Conservation (phyloP, 441 rosid genomes). For the Iberis amara region DNA sequence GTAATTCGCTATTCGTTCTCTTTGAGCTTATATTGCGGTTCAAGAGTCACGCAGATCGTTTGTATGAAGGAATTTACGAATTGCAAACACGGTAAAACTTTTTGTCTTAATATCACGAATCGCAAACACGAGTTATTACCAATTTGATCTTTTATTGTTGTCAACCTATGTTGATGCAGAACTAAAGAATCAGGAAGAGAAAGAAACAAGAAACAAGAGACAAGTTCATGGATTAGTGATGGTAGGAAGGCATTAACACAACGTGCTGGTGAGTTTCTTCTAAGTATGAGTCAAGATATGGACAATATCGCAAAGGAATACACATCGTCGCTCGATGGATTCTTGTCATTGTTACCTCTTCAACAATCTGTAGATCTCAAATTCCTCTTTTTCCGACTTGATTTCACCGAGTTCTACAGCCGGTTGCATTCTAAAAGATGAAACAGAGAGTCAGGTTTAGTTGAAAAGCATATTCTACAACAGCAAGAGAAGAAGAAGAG, state of each 20-base stretch:
- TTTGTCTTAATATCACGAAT: too few relatives aligned
- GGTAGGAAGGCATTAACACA: constrained; percentile 81
- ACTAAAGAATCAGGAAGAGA: constrained; percentile 51
- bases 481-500: constrained; percentile 24
- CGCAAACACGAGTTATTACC: too few relatives aligned
- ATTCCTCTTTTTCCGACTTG: constrained; percentile 82
- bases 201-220: constrained; percentile 38
- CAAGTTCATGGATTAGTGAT: constrained; percentile 62
- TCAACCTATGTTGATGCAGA: constrained; percentile 31
- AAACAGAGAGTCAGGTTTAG: constrained; percentile 15
- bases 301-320: constrained; percentile 64
- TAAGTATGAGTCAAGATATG: constrained; percentile 67
- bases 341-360: constrained; percentile 71
- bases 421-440: constrained; percentile 38
- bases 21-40: constrained; percentile 82
- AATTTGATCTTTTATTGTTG: not conserved
- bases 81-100: constrained; percentile 66
- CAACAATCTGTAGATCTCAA: constrained; percentile 85
- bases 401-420: constrained; percentile 84
- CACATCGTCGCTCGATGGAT: constrained; percentile 62
- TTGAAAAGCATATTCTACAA: constrained; percentile 25
- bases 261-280: constrained; percentile 84
- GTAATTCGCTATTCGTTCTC: constrained; percentile 65
- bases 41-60: constrained; percentile 78
- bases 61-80: constrained; percentile 80